A percentile compares a stretch with the other conserved stretches of the same genome.
Conservation (phyloP, 306 rosid species). For the Pachyrhizus erosus region DNA sequence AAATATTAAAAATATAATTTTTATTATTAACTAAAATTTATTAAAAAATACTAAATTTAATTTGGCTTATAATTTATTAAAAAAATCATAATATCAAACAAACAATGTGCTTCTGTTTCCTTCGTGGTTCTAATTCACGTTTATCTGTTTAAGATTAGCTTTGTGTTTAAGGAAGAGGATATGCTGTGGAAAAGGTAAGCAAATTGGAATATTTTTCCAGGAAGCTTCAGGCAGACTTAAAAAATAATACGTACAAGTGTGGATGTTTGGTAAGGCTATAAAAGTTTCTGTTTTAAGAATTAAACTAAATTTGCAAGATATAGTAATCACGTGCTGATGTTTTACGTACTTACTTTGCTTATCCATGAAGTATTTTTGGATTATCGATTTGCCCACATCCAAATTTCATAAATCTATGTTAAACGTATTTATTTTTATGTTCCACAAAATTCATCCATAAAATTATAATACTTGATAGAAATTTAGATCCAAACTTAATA, state of each 20-base stretch:
- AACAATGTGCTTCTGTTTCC: too few relatives aligned
- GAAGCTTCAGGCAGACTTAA: not conserved
- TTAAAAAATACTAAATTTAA: too few relatives aligned
- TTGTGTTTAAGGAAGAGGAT: not conserved
- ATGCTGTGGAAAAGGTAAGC: not conserved
- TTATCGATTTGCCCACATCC: not conserved
- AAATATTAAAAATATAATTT: too few relatives aligned
- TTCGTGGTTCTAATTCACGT: too few relatives aligned
- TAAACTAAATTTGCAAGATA: not conserved
- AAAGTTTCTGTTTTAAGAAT: not conserved
- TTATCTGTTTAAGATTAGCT: too few relatives aligned
- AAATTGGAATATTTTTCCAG: not conserved
- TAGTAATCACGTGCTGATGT: conserved; percentile 23
- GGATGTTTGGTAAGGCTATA: not conserved
- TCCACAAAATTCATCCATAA: not conserved
- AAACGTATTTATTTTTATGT: too few relatives aligned
- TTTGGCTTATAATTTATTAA: too few relatives aligned
- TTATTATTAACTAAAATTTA: too few relatives aligned
- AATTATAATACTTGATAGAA: too few relatives aligned
- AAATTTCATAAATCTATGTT: not conserved
- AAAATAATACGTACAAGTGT: too few relatives aligned
- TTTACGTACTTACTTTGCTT: conserved; percentile 28
- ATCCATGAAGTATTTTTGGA: conserved; percentile 1
- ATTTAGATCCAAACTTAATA: too few relatives aligned
- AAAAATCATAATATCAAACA: too few relatives aligned